phyloP scores from a whole-genome alignment of 2,329 filamentous ascomycete genomes.

The Teratosphaeria destructans region DNA sequence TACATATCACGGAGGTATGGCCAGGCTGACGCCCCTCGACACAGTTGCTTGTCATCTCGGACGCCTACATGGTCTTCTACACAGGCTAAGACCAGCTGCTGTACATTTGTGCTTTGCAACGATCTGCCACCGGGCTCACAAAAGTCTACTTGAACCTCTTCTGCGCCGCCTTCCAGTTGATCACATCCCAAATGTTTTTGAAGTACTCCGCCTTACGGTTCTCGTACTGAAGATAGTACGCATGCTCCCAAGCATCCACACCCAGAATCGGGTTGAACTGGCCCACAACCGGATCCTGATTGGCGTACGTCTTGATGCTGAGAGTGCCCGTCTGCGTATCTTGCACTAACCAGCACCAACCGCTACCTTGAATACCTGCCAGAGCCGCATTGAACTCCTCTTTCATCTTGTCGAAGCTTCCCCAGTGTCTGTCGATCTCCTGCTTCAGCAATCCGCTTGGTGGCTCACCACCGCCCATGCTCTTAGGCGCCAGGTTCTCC shows the following conservation, averaged over 20 bases:
- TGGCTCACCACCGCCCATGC: slow-evolving; percentile 55
- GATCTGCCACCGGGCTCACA: neutral
- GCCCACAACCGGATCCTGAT: slow-evolving; percentile 79
- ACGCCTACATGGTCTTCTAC: neutral
- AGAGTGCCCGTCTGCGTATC: slow-evolving; percentile 53
- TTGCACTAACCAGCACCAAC: slow-evolving; percentile 74
- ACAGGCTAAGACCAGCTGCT: neutral
- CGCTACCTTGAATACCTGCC: slow-evolving; percentile 55
- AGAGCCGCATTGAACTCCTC: slow-evolving; percentile 54
- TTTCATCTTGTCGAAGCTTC: slow-evolving; percentile 49
- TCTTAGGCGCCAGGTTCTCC: slow-evolving; percentile 58
- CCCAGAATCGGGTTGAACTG: slow-evolving; percentile 74
- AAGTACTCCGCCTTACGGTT: slow-evolving; percentile 98
- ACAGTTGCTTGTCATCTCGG: neutral
- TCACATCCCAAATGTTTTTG: slow-evolving; percentile 81
- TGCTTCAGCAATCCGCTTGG: slow-evolving; percentile 47
- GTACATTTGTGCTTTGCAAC: neutral
- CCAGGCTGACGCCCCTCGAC: neutral
- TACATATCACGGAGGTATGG: neutral
- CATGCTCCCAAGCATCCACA: slow-evolving; percentile 93
- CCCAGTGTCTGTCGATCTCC: slow-evolving; percentile 50
- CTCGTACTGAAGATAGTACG: slow-evolving; percentile 92
- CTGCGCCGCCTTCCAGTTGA: slow-evolving; percentile 83
- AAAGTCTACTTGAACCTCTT: slow-evolving; percentile 24
- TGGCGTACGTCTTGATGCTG: slow-evolving; percentile 68